Evolutionary conservation across 2,329 filamentous ascomycete species (phyloP), one percentile per base, ranked within the genome.

Genomic region (Colletotrichum sublineola): DNA sequence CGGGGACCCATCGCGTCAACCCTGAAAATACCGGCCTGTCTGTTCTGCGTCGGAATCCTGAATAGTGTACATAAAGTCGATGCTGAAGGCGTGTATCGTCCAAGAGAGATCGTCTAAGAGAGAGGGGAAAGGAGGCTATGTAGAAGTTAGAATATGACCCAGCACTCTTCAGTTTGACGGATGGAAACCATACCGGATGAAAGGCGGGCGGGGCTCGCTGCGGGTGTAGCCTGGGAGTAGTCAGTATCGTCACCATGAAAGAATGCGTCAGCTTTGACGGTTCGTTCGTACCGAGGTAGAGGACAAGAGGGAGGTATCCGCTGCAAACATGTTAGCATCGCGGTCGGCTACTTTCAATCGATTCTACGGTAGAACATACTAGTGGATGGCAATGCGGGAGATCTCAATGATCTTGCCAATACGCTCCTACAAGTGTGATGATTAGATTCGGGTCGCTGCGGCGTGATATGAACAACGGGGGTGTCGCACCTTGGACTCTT

Each of bases 381-480:
- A 99, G 87, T 99, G 96, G 80, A 99, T 93, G 73, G 94, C 95
- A 79, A 98, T 92, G 80, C 95, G 91, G 74, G 95, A 96, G 82
- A 98, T 87, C 84, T 98, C 96, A 82, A 99, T 96, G 86, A 98
- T 89, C 88, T 95, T 96, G 80, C 94, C 92, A 85, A 99, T 97
- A 88, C 96, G 95, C 92, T 99, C 96, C 96, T 98, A 78, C 76
- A 64, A 36, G 63, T 52, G 24, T 5, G 15, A 55, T 50, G 60
- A 18, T 71, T 50, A 73, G 68, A 62, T 46, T 50, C n/a, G n/a
- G 50, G 20, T 60, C 56, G n/a, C 55, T 60, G 63, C 62, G 38
- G 62, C 57, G 15, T 33, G 46, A 48, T 44, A n/a, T 50, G 55
- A 14, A 40, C 42, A 58, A 31, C 42, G 2, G 36, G 53, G 52